Base-by-base conservation (phyloP, 106 monocot genomes). In the Dendrobium chrysotoxum region DNA sequence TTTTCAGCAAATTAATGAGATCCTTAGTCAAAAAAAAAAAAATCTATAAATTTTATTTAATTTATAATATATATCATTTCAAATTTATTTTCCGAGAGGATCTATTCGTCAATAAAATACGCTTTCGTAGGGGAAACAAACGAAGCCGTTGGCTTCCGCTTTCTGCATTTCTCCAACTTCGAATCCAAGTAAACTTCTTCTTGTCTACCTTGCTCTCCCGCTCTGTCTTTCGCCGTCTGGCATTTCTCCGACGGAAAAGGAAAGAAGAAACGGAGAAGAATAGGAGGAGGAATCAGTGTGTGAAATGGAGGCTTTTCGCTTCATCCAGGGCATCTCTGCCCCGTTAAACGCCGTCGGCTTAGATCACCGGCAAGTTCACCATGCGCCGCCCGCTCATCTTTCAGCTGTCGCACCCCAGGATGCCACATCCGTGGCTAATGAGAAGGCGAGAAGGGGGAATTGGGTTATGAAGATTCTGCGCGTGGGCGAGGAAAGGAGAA, bases 391-490 rank as follows among this genome's bases (percentile, higher is more conserved):
- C 42, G 46, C 58, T 72, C 17, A 74, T 42, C 4, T 74, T 35
- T 35, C 74, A 2, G n/a, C 74, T 41, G 74, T 74, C 41, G 25
- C 75, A 1, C 53, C 13, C 28, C 55, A 12, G 25, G 39, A 61
- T 4, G 39, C 40, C 40, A 28, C 66, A 53, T 45, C 26, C 81
- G 67, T 39, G 18, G 83, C 28, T 67, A 72, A n/a, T 17, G 75
- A 31, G 40, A 50, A 70, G 53, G 65, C 72, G 84, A 75, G 77
- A 40, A 42, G 73, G 70, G 81, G 72, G 38, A 90, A 84, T 53
- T 88, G 92, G 92, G 84, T 83, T 17, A 28, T 84, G 86, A 84
- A 86, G 47, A 90, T 90, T 57, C 53, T 90, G 58, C 58, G 78
- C 20, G 85, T 90, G 12, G 46, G 75, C 30, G 68, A 31, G 75